Evolutionary conservation across 2,329 filamentous ascomycete genomes (phyloP).

Genomic region (Alternaria hordeiaustralica): DNA sequence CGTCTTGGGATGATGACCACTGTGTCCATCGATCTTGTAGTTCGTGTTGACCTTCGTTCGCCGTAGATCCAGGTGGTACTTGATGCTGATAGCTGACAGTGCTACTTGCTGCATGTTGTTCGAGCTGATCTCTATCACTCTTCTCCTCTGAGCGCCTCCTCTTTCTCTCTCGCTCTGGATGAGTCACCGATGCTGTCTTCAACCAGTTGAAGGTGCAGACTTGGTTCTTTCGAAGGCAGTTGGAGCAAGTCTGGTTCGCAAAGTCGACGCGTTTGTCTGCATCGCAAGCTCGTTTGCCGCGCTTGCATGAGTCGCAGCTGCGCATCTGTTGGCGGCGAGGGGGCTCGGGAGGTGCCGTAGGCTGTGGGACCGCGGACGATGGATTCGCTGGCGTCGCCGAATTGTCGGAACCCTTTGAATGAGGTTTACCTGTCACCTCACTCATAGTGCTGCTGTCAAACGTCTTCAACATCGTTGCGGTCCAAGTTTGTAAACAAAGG

Average conservation of each 20-base stretch:
- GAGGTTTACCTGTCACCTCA: background rate
- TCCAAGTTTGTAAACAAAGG: background rate
- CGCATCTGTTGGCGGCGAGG: conserved; percentile 25
- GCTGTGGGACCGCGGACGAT: background rate
- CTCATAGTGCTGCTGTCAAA: conserved; percentile 6
- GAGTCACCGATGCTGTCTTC: conserved; percentile 21
- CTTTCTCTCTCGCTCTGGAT: background rate
- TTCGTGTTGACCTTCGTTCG: background rate
- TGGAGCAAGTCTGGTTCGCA: conserved; percentile 44
- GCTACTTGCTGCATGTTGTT: background rate
- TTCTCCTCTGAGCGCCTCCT: conserved; percentile 16
- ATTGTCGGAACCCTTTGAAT: background rate
- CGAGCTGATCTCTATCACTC: background rate
- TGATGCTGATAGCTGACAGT: conserved; percentile 1
- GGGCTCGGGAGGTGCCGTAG: background rate
- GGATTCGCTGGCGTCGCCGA: background rate
- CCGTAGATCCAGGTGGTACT: background rate
- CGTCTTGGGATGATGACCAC: background rate
- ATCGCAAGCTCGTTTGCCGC: conserved; percentile 54
- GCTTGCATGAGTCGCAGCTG: conserved; percentile 55
- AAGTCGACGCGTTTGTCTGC: conserved; percentile 38
- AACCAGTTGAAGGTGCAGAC: conserved; percentile 55
- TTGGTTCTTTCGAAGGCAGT: conserved; percentile 53
- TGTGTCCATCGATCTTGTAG: background rate
- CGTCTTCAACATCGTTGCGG: conserved; percentile 1